Evolutionary conservation across 345 rosid species (phyloP), one percentile per base, ranked within the genome.

Genomic region (Leavenworthia alabamica): DNA sequence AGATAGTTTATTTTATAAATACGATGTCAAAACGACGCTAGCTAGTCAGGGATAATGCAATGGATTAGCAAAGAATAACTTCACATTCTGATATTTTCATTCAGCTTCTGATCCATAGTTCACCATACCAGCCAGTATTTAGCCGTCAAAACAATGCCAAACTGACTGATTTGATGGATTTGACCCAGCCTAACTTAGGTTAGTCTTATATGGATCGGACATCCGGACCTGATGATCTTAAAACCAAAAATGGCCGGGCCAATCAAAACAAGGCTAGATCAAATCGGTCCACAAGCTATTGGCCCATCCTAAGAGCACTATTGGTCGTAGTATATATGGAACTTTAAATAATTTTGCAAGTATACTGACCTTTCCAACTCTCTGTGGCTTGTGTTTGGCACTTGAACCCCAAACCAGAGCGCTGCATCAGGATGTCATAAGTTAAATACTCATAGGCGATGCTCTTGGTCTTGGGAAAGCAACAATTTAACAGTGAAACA

Each of bases 391-490:
- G 84, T 93, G 99, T 76, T 93, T 93, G 3, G 51, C 97, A 28
- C 99, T 93, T 3, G 99, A 93, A 54, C 99, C 99, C 99, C 99
- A 93, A 6, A 89, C 97, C 24, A 93, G 69, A 56, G 96, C 96
- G 52, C 99, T 89, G 91, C 45, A 71, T 41, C 47, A 12, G 2
- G 10, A 50, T 24, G 54, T 41, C 51, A 56, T 48, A 22, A 22
- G 14, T 24, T 63, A 12, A 8, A 3, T 16, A 33, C 26, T 10
- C 37, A 19, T 59, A 3, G 14, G 48, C 3, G 1, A 55, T 39
- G 45, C 37, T 46, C 8, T 28, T 32, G 31, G 52, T 46, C 8
- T 28, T 32, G 31, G 52, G 35, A 31, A 60, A 46, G 17, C 24
- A 28, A 15, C 31, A 2, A 10, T 35, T 0, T 16, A 39, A 15